Evolutionary conservation across 305 asterid genomes (phyloP), one percentile per base, ranked within the genome.

Genomic region (Coffea humblotiana): DNA sequence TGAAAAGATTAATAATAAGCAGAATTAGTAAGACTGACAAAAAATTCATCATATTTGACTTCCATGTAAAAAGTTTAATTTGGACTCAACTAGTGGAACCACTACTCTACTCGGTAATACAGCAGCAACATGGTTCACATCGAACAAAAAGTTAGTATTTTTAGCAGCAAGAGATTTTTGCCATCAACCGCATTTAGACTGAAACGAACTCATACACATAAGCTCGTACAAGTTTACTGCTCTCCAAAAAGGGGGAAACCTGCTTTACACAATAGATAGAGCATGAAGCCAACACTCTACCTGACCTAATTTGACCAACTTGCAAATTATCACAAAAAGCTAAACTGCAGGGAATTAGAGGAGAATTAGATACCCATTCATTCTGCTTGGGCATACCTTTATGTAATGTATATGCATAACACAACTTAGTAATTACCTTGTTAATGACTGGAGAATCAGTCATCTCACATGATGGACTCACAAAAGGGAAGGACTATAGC

Each of bases 131-230:
- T 40, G 49, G 61, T 37, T 32, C 32, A 37, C 29, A 52, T 52
- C 10, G 13, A 32, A 47, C 16, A 14, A 32, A 40, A 77, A 32
- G 15, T 47, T 10, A 66, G 19, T 78, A 8, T 21, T 68, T 21
- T 14, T 29, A 25, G 45, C 67, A 78, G 52, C 47, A 23, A n/a
- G 58, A 77, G 16, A 78, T 37, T 78, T n/a, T 37, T 67, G 40
- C 77, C 52, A 51, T 18, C 72, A 29, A 32, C 10, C 14, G 11
- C 56, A 58, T 40, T 29, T 74, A 3, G 5, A 58, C 47, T 13
- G 35, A 60, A 40, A 43, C n/a, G 16, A 40, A 75, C 21, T 47
- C 37, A n/a, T 56, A 5, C 19, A 43, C 27, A 43, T 56, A 56
- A 56, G 10, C 37, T 48, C 18, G 16, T 19, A 0, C 8, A 43